Conservation (phyloP, 2,329 filamentous ascomycete species). For the Diaporthe capsici region DNA sequence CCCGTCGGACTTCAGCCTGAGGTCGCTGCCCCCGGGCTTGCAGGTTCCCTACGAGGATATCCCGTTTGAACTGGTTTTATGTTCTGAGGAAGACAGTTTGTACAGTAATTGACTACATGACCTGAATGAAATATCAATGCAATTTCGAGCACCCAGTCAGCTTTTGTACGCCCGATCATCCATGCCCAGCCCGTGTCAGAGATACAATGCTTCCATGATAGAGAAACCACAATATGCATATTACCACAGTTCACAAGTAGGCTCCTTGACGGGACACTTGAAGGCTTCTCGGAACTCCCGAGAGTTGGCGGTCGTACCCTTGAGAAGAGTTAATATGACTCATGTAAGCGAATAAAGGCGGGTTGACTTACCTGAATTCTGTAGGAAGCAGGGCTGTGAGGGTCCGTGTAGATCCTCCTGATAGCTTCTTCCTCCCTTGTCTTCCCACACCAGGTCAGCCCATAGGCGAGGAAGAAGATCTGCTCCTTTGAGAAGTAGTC, state of each 20-base stretch:
- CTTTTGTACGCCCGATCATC: background rate
- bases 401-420: conserved; percentile 71
- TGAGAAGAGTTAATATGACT: no score
- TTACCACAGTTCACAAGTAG: conserved; percentile 79
- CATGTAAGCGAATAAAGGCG: no score
- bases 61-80: background rate
- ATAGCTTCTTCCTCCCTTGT: conserved; percentile 70
- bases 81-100: conserved; percentile 13
- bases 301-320: conserved; percentile 73
- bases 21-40: background rate
- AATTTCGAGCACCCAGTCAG: background rate
- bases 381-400: conserved; percentile 74
- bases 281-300: conserved; percentile 78
- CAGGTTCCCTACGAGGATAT: background rate
- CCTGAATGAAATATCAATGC: background rate
- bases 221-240: no score
- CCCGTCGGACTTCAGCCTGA: conserved; percentile 23
- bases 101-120: conserved; percentile 34
- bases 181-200: background rate
- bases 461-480: conserved; percentile 77
- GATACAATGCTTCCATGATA: background rate
- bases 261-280: conserved; percentile 74
- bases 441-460: conserved; percentile 78
- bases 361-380: conserved; percentile 64
- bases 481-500: conserved; percentile 76